Evolutionary conservation across 768 basidiomycete species (phyloP).

Genomic region (Mycena polygramma): DNA sequence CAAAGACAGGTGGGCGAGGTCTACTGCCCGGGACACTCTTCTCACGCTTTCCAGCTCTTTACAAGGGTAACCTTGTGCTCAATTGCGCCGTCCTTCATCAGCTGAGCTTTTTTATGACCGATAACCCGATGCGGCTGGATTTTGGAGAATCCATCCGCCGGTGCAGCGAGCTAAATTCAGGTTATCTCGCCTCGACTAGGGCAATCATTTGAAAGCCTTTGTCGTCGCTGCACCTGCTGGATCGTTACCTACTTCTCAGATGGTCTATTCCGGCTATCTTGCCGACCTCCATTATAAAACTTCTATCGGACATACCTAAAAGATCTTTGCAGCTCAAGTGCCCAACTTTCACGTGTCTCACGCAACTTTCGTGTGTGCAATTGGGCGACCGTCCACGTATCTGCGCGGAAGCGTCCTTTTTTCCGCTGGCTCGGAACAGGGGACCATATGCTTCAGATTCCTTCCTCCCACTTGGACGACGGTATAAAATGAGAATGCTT

Average conservation of each 20-base stretch:
- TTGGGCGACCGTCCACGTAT: background rate
- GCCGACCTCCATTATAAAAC: background rate
- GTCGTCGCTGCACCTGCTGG: background rate
- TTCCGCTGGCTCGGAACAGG: background rate
- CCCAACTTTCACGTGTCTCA: slow-evolving; percentile 7
- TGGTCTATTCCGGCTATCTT: background rate
- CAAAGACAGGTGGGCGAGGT: too few species aligned
- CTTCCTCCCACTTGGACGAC: background rate
- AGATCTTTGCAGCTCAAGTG: slow-evolving; percentile 5
- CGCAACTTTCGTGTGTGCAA: background rate
- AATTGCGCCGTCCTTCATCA: background rate
- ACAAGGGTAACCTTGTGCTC: background rate
- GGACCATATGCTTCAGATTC: slow-evolving; percentile 5
- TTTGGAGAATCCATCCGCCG: background rate
- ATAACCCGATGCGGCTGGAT: background rate
- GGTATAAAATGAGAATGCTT: slow-evolving; percentile 15
- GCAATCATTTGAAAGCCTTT: background rate
- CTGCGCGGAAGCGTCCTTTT: background rate
- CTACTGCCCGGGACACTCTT: too few species aligned
- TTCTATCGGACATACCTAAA: slow-evolving; percentile 8
- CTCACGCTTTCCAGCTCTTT: too few species aligned
- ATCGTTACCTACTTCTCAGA: too few species aligned
- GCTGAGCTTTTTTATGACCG: too few species aligned
- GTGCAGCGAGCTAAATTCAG: background rate
- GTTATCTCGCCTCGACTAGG: background rate